phyloP scores from a whole-genome alignment of 2,329 filamentous ascomycete genomes.

The Trichoderma semiorbis region DNA sequence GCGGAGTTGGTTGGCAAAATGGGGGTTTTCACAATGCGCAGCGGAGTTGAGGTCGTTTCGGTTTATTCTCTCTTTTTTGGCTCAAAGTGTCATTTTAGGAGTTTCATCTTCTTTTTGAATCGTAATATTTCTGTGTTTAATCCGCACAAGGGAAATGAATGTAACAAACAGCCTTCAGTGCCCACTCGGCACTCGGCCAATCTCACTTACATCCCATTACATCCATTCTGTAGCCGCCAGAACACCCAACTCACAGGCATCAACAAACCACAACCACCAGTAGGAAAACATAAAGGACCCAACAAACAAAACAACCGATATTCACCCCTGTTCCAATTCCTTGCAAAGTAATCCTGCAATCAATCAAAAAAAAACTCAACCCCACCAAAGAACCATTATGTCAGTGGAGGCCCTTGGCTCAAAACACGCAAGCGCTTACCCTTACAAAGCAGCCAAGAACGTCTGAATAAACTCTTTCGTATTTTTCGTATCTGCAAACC shows the following conservation, averaged over 20 bases:
- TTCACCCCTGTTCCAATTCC: neutral
- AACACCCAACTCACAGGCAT: neutral
- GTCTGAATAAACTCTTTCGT: constrained; percentile 5
- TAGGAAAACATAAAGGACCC: neutral
- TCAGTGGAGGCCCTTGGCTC: neutral
- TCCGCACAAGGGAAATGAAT: neutral
- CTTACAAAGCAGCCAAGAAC: neutral
- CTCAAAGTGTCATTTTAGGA: neutral
- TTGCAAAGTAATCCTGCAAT: neutral
- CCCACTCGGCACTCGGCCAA: neutral
- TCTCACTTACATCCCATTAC: neutral
- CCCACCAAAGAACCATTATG: neutral
- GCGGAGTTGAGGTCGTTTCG: neutral
- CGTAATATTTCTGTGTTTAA: neutral
- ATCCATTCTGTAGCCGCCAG: neutral
- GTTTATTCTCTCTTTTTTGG: neutral
- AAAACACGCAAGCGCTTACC: neutral
- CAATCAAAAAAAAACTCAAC: neutral
- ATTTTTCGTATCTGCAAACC: constrained; percentile 10
- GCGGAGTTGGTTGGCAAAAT: neutral
- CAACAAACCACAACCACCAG: neutral
- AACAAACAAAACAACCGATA: neutral
- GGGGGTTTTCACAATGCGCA: neutral
- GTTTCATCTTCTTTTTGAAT: neutral
- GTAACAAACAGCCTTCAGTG: neutral